Percentiles rank a stretch among this genome's conserved stretches.
Evolutionary conservation across 768 basidiomycete species (phyloP).

Genomic region (Termitomyces titanicus): DNA sequence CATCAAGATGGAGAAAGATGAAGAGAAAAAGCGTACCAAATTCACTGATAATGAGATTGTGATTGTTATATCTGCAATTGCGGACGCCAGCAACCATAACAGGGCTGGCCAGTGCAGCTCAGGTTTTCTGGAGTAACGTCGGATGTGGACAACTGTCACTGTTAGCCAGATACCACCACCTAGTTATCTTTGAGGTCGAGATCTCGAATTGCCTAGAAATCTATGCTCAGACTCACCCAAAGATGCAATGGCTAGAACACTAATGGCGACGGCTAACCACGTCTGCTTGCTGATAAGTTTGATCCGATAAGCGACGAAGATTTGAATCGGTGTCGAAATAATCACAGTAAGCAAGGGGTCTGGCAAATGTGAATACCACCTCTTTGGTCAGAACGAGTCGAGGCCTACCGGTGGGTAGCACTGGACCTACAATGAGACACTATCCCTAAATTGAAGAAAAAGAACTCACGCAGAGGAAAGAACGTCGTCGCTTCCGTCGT

Average conservation of each 20-base stretch:
- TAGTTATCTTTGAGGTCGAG: constrained; percentile 5
- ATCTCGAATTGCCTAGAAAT: no score
- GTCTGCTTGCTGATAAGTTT: constrained; percentile 35
- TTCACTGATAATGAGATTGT: constrained; percentile 34
- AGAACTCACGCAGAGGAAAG: constrained; percentile 30
- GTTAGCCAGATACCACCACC: constrained; percentile 43
- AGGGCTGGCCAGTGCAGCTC: constrained; percentile 42
- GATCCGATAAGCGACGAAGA: constrained; percentile 44
- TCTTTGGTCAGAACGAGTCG: neutral
- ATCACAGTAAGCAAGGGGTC: constrained; percentile 26
- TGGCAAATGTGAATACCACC: neutral
- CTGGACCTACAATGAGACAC: constrained; percentile 9
- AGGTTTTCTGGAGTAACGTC: constrained; percentile 36
- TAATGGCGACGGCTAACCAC: constrained; percentile 29
- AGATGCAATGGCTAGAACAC: constrained; percentile 31
- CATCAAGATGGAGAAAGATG: neutral
- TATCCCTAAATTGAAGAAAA: neutral
- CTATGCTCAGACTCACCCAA: constrained; percentile 22
- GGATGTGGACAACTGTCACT: constrained; percentile 28
- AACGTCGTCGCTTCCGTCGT: constrained; percentile 27
- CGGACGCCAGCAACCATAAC: constrained; percentile 41
- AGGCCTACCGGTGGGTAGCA: constrained; percentile 20
- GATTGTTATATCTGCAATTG: constrained; percentile 37
- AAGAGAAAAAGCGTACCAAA: constrained; percentile 24
- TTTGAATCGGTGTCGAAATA: constrained; percentile 42